Conservation (phyloP, 2,329 filamentous ascomycete species). For the Byssoonygena ceratinophila region DNA sequence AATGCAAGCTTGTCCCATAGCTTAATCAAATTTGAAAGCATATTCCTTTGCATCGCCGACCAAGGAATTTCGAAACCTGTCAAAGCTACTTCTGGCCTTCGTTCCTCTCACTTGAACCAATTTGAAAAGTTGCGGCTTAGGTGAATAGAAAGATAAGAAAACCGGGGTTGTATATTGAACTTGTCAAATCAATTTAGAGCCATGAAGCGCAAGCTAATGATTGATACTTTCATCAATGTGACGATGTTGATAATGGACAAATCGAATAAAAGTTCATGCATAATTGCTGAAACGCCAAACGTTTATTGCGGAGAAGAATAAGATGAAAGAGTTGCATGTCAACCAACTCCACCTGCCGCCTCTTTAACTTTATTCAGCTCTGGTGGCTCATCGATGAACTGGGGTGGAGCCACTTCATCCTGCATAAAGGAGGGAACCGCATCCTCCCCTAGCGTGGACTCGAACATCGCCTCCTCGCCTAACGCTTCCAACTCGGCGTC, state of each 20-base stretch:
- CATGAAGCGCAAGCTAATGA: background rate
- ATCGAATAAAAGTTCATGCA: background rate
- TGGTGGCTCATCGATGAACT: conserved; percentile 89
- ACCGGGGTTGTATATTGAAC: background rate
- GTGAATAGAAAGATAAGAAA: background rate
- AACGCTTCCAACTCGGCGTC: conserved; percentile 94
- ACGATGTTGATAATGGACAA: background rate
- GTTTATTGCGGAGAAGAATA: background rate
- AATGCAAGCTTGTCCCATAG: too few species aligned
- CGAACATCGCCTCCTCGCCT: conserved; percentile 86
- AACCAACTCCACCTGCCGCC: conserved; percentile 44
- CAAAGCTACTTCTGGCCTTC: background rate
- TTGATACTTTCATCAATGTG: background rate
- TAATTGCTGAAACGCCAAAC: background rate
- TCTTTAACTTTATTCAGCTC: conserved; percentile 70
- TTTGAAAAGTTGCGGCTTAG: background rate
- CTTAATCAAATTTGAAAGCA: too few species aligned
- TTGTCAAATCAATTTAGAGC: background rate
- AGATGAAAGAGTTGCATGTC: background rate
- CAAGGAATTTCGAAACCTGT: too few species aligned
- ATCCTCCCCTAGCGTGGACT: conserved; percentile 53
- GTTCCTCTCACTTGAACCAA: background rate
- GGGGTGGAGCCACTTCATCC: conserved; percentile 69
- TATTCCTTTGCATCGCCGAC: too few species aligned
- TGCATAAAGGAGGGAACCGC: conserved; percentile 74